phyloP scores from a whole-genome alignment of 75 land plant species.

The Pinus albicaulis region DNA sequence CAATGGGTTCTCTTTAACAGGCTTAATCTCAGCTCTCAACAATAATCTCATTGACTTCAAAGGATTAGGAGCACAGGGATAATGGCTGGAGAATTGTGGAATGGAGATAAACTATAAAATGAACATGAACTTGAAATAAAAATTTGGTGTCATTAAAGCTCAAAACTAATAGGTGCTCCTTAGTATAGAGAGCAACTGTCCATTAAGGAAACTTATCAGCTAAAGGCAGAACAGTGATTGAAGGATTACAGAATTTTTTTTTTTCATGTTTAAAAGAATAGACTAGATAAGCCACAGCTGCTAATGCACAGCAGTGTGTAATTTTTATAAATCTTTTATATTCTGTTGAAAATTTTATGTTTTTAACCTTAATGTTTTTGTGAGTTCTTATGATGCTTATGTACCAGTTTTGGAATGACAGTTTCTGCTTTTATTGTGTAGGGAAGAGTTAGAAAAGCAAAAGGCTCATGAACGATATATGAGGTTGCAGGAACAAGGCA shows the following conservation, averaged over 20 bases:
- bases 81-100: too few relatives aligned
- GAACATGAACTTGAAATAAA: too few relatives aligned
- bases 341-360: not conserved
- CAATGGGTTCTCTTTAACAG: too few relatives aligned
- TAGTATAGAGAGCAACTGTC: too few relatives aligned
- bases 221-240: not conserved
- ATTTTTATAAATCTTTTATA: not conserved
- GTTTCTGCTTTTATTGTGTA: slow-evolving; percentile 8
- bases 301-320: not conserved
- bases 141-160: too few relatives aligned
- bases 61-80: too few relatives aligned
- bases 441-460: slow-evolving; percentile 90
- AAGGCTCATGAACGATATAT: slow-evolving; percentile 87
- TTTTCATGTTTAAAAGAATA: not conserved
- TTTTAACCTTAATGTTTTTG: not conserved
- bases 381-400: not conserved
- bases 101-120: too few relatives aligned
- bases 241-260: too few relatives aligned
- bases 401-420: not conserved
- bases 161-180: too few relatives aligned
- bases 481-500: slow-evolving; percentile 91
- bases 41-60: too few relatives aligned
- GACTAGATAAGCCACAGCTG: not conserved
- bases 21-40: too few relatives aligned
- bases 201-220: not conserved